A percentile compares a stretch with the other conserved stretches of the same genome.
Evolutionary conservation across 768 basidiomycete genomes (phyloP).

Genomic region (Wakefieldia striispora): DNA sequence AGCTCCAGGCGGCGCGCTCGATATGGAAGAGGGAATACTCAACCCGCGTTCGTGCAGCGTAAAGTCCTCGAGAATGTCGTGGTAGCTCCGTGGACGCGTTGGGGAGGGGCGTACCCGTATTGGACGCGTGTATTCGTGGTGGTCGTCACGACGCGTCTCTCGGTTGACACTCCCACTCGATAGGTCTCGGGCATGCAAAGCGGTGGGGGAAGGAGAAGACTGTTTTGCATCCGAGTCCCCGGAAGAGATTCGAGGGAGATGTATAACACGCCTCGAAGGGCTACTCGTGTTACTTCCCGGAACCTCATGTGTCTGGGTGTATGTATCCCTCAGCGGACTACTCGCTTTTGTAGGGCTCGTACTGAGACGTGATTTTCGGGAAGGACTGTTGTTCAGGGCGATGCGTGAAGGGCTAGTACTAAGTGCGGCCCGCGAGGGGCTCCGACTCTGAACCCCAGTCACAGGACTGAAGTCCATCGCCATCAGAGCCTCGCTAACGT

Average conservation of each 20-base stretch:
- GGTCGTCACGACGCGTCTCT: constrained; percentile 4
- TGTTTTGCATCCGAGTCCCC: constrained; percentile 12
- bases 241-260: constrained; percentile 21
- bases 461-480: constrained; percentile 33
- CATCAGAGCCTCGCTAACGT: constrained; percentile 36
- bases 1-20: constrained; percentile 25
- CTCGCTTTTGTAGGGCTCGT: constrained; percentile 20
- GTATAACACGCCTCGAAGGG: constrained; percentile 19
- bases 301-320: constrained; percentile 1
- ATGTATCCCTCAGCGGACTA: constrained; percentile 18
- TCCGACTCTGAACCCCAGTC: constrained; percentile 18
- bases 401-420: constrained; percentile 21
- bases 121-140: constrained; percentile 9
- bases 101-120: constrained; percentile 34
- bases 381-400: constrained; percentile 19
- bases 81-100: constrained; percentile 58
- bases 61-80: constrained; percentile 67
- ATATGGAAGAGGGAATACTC: constrained; percentile 31
- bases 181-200: not conserved
- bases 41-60: constrained; percentile 34
- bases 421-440: constrained; percentile 20
- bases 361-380: constrained; percentile 24
- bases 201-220: constrained; percentile 3
- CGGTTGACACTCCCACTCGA: not conserved
- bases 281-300: constrained; percentile 18